Evolutionary conservation across 176 grass and related monocot genomes (phyloP).

Genomic region (barley (Hordeum vulgare)): DNA sequence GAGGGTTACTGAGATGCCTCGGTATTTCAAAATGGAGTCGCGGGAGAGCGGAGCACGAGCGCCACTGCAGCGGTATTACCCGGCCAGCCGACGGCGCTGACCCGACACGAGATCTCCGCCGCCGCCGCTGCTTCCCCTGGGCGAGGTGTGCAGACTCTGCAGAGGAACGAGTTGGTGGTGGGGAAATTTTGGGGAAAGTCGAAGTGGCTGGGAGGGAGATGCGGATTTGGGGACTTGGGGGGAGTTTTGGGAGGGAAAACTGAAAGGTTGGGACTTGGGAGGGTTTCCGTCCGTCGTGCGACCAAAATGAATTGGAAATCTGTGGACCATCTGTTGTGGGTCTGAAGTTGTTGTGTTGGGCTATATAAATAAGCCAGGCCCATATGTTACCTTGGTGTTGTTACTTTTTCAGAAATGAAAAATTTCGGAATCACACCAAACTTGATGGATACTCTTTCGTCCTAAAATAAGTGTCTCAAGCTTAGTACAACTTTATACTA

Average conservation of each 20-base stretch:
- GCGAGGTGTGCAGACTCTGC: neutral
- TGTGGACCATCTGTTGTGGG: neutral
- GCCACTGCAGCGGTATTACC: neutral
- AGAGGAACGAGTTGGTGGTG: neutral
- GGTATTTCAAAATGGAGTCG: slow-evolving; percentile 12
- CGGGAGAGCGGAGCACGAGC: neutral
- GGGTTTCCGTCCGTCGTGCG: neutral
- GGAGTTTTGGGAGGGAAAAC: slow-evolving; percentile 28
- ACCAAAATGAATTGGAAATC: neutral
- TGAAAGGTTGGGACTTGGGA: neutral
- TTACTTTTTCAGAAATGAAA: no score
- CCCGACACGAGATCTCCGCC: neutral
- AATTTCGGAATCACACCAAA: no score
- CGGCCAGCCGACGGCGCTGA: neutral
- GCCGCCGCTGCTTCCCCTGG: neutral
- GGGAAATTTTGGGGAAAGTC: slow-evolving; percentile 17
- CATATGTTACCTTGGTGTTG: no score
- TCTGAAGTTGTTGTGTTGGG: neutral
- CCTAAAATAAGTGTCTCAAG: no score
- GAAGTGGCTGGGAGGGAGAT: slow-evolving; percentile 8
- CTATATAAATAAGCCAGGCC: neutral
- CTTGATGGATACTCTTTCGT: no score
- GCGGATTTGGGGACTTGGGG: slow-evolving; percentile 9
- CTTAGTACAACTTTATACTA: no score
- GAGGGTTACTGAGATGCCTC: neutral